Evolutionary conservation across 345 rosid species (phyloP), one percentile per base, ranked within the genome.

Genomic region (Aquilaria sinensis): DNA sequence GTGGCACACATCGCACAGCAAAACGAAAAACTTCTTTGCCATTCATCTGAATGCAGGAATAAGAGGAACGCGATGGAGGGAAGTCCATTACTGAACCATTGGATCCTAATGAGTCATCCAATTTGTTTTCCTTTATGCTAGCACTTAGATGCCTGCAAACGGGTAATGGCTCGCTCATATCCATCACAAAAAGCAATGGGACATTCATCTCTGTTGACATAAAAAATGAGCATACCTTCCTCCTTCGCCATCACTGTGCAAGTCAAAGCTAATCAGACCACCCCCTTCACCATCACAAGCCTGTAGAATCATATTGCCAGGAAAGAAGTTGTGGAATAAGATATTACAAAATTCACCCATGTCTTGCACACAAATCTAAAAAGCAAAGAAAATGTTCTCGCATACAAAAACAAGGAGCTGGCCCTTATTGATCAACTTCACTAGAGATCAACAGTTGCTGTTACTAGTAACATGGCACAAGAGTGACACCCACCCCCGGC

Each of bases 1-100:
- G 95, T 10, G 99, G 99, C 67, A 94, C 97, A 47, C 79, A 74
- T 72, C 78, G 81, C 14, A 79, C 86, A 10, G 95, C 99, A 77
- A 94, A 94, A 64, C 95, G 95, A 62, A 88, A 90, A 31, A 90
- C 99, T 79, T 94, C 97, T 75, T 86, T 80, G 7, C 97, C 99
- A 57, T 90, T 90, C 96, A 88, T 94, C 47, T 86, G 85, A 72
- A 88, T 77, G 72, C 81, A 74, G 10, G 95, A 81, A 77, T 88
- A 83, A 3, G 89, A 83, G 30, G 82, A 52, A 10, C 30, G 82
- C 41, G 43, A 74, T 0, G 88, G 95, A 65, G 97, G 90, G 72
- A 94, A 90, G 65, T 67, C 81, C 41, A 67, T 47, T 0, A 63
- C 75, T 2, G 96, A 85, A 48, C 92, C 96, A 62, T 88, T 93